Base-by-base conservation (phyloP, 441 rosid genomes). In the Arabidopsis hybrid region DNA sequence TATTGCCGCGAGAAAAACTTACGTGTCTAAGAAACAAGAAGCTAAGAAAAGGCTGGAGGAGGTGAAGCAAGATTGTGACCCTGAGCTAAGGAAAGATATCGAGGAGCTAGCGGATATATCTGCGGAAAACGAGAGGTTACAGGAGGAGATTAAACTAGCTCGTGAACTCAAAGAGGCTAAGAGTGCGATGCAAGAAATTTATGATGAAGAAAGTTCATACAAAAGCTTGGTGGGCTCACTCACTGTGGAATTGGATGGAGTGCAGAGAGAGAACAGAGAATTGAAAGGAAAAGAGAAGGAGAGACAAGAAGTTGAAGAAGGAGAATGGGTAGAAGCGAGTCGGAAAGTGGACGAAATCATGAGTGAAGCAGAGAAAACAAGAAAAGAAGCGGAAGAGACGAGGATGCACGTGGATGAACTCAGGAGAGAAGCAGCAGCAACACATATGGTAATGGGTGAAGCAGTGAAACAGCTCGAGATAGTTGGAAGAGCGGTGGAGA, bases 151-250 rank as follows among this genome's bases (percentile, higher is more conserved):
- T 78, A 82, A 77, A 58, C 80, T 75, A 62, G 83, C 81, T 13
- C 89, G 90, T 13, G 95, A 94, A 72, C 85, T 93, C 9, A 80
- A 83, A 59, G 88, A 87, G 63, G 90, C 90, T 8, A 88, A 87
- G 17, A 81, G 71, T 46, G 71, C 61, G 6, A 76, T 94, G 74
- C 85, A 88, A 72, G 55, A 67, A 43, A 77, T 83, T 2, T 81
- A 81, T 0, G 87, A 84, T 8, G 90, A 94, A 77, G 95, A 94
- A 69, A 74, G 81, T 36, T 68, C 79, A 3, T 87, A 86, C 40
- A 78, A 85, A 60, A 77, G 73, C 47, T 60, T 65, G 60, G 85
- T 89, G 62, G 67, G 65, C 4, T 70, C 79, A 7, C 80, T 90
- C 5, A 68, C 75, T 69, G 42, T 64, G 67, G 95, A 90, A 60